Base-by-base conservation (phyloP, 2,329 filamentous ascomycete species). In the Stenocarpella maydis region DNA sequence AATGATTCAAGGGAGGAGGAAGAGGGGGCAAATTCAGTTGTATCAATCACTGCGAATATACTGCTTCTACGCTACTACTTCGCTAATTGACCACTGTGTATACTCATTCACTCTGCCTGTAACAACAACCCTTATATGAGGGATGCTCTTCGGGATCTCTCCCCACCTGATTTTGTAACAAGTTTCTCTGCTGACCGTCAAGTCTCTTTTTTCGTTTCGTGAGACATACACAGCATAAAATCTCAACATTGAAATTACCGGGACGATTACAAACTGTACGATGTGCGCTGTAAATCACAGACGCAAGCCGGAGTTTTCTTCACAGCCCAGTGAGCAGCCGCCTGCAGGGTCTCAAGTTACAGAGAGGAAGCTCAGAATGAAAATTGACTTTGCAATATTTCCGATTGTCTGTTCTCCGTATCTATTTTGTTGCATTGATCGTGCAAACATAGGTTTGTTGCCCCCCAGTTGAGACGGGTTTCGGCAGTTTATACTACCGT, bases 371-470 rank as follows among this genome's bases (percentile, higher is more conserved):
- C 26, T 68, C 14, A 68, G 37, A 39, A 55, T n/a, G 69, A 92
- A 92, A 77, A 88, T 92, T 55, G 90, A 92, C 73, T 74, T 87
- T 5, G 87, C 83, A 74, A 84, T 91, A 64, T 81, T 91, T 0
- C 90, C 90, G 0, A 90, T 88, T 0, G 87, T 91, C 0, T 82
- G 88, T 0, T 69, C 91, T 2, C 80, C 92, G 21, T 92, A 92
- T 73, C 81, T 92, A 0, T 91, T 92, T 75, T 91, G 89, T 79
- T 92, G 91, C 78, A 91, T 92, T 70, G 90, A 92, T 75, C 84
- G 90, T 39, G 86, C 90, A 15, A 92, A 92, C 74, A 90, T 92
- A 65, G 90, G 89, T 89, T 78, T 21, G 26, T 12, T 9, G 12
- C 14, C 2, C 34, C 19, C 7, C 19, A 37, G 10, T 7, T 10